Conservation (phyloP, 2,329 filamentous ascomycete genomes). For the Cladosporium sp. region DNA sequence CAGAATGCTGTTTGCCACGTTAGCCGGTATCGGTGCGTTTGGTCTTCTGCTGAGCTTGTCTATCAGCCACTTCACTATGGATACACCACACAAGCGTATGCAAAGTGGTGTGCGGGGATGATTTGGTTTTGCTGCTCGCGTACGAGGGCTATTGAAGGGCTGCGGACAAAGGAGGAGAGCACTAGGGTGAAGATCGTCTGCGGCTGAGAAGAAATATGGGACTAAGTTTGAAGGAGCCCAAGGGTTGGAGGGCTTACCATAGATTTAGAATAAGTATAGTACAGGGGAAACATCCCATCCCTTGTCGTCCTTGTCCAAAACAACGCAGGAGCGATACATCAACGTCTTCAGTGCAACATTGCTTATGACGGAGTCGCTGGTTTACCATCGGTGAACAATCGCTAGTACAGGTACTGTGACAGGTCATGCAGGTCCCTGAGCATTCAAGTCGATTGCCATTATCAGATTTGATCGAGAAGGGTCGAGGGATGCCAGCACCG, state of each 20-base stretch:
- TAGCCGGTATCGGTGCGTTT: constrained; percentile 23
- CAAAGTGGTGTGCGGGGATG: not conserved
- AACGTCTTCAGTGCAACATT: not conserved
- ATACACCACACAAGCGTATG: constrained; percentile 6
- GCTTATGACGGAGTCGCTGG: not conserved
- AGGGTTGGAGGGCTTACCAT: not conserved
- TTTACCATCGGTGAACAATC: not conserved
- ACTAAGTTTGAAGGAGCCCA: not conserved
- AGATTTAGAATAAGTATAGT: not conserved
- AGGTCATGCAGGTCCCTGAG: not conserved
- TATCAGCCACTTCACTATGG: constrained; percentile 13
- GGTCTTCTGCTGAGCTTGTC: constrained; percentile 17
- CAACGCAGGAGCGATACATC: not conserved
- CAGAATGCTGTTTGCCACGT: constrained; percentile 20
- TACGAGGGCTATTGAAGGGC: not conserved
- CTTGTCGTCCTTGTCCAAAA: not conserved
- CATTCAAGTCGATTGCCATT: not conserved
- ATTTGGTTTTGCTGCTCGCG: not conserved
- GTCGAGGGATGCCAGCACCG: not conserved
- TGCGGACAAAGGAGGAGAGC: not conserved
- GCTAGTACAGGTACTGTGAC: not conserved
- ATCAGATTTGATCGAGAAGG: not conserved
- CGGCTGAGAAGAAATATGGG: not conserved
- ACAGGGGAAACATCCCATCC: not conserved
- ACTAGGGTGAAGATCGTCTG: not conserved